phyloP scores from a whole-genome alignment of 345 rosid genomes.

The Toxicodendron radicans region DNA sequence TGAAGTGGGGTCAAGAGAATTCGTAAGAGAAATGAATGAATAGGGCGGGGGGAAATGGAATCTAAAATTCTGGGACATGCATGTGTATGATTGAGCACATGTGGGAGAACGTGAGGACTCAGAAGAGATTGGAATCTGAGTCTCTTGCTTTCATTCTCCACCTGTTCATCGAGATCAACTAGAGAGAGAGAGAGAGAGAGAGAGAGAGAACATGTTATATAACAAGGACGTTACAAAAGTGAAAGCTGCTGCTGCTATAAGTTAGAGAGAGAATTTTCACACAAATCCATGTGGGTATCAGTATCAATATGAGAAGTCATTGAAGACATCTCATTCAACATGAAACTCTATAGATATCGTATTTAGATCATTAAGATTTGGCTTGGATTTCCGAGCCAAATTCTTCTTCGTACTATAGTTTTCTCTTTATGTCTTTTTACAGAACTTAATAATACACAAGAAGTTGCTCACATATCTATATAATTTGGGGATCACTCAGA shows the following conservation, averaged over 20 bases:
- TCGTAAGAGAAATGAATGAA: slow-evolving; percentile 11
- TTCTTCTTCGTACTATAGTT: slow-evolving; percentile 1
- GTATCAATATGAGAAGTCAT: slow-evolving; percentile 9
- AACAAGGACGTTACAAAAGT: slow-evolving; percentile 31
- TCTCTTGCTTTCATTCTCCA: slow-evolving; percentile 23
- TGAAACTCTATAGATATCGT: no score
- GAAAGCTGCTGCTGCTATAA: slow-evolving; percentile 31
- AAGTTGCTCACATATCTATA: slow-evolving; percentile 9
- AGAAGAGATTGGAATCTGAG: slow-evolving; percentile 33
- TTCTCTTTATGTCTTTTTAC: slow-evolving; percentile 4
- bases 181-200: slow-evolving; percentile 6
- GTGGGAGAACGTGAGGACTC: slow-evolving; percentile 42
- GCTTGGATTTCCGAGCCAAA: slow-evolving; percentile 47
- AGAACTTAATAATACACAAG: background rate
- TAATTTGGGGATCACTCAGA: slow-evolving; percentile 25
- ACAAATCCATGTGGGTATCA: slow-evolving; percentile 31
- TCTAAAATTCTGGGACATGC: slow-evolving; percentile 18
- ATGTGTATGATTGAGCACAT: slow-evolving; percentile 32
- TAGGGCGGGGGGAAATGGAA: slow-evolving; percentile 1
- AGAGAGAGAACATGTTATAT: background rate
- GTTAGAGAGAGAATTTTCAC: slow-evolving; percentile 16
- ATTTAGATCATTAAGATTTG: slow-evolving; percentile 10
- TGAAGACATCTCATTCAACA: slow-evolving; percentile 1
- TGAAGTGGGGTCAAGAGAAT: slow-evolving; percentile 15
- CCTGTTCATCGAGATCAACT: slow-evolving; percentile 8